Conservation (phyloP, 495 filamentous ascomycete species). For the Xylaria bambusicola region DNA sequence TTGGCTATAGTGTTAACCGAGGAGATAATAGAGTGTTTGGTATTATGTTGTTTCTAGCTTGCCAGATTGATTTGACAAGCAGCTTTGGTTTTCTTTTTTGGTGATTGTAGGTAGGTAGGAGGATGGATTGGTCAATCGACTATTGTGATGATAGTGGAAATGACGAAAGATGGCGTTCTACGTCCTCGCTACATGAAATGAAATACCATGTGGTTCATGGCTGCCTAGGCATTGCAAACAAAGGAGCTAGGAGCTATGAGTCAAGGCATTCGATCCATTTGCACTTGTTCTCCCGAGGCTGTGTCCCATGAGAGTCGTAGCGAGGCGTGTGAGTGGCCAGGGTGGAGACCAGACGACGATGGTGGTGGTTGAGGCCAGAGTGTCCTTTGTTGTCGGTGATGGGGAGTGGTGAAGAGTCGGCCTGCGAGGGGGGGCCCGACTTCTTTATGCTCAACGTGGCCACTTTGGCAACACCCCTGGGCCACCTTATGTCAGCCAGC, state of each 20-base stretch:
- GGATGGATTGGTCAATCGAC: too few species aligned
- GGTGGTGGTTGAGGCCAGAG: slow-evolving; percentile 15
- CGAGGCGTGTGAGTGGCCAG: not conserved
- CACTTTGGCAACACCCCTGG: slow-evolving; percentile 16
- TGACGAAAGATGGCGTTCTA: not conserved
- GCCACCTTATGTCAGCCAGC: not conserved
- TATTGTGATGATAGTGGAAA: not conserved
- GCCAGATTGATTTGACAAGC: too few species aligned
- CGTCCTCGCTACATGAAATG: slow-evolving; percentile 44
- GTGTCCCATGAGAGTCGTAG: not conserved
- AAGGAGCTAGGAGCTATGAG: not conserved
- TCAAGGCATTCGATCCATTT: not conserved
- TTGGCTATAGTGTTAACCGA: not conserved
- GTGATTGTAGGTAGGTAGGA: too few species aligned
- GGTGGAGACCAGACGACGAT: not conserved
- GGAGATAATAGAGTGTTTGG: not conserved
- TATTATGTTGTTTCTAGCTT: too few species aligned
- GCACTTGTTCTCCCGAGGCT: not conserved
- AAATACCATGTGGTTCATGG: slow-evolving; percentile 29
- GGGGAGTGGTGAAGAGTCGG: slow-evolving; percentile 5
- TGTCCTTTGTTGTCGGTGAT: slow-evolving; percentile 19
- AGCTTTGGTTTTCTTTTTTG: too few species aligned
- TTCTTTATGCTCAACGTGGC: slow-evolving; percentile 41
- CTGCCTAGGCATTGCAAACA: slow-evolving; percentile 9
- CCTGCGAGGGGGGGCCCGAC: slow-evolving; percentile 14